Percentiles rank a stretch among this genome's conserved stretches.
phyloP scores from a whole-genome alignment of 208 protist genomes.

The Leishmania aethiopica region DNA sequence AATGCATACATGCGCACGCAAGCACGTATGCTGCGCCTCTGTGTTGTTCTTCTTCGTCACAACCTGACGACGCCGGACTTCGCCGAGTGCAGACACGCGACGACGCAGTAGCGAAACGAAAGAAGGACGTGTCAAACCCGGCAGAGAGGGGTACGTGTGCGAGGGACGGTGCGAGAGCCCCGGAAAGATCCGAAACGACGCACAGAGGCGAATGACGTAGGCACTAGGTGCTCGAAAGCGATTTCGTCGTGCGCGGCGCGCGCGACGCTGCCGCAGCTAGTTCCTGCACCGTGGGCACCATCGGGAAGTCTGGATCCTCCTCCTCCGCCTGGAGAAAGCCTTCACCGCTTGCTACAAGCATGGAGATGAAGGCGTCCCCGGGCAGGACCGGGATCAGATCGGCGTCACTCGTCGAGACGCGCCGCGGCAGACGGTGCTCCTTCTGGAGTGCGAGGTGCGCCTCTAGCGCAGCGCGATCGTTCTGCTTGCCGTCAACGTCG shows the following conservation, averaged over 20 bases:
- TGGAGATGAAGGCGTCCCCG: conserved; percentile 77
- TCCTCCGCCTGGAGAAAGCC: conserved; percentile 45
- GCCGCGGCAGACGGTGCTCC: conserved; percentile 54
- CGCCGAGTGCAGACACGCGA: neutral
- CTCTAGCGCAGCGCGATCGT: conserved; percentile 44
- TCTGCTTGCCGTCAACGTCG: conserved; percentile 16
- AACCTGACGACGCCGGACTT: neutral
- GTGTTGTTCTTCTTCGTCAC: neutral
- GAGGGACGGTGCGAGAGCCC: neutral
- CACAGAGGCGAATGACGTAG: neutral
- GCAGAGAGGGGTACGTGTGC: neutral
- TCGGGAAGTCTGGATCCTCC: conserved; percentile 76
- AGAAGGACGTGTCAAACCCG: neutral
- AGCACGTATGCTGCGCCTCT: neutral
- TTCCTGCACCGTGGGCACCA: conserved; percentile 71
- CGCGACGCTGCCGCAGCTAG: conserved; percentile 20
- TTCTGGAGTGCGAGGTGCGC: conserved; percentile 39
- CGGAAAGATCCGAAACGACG: neutral
- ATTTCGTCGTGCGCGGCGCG: neutral
- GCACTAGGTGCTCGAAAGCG: neutral
- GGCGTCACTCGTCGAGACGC: conserved; percentile 40
- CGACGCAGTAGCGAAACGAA: too few species aligned
- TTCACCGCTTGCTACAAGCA: conserved; percentile 55
- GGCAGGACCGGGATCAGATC: conserved; percentile 63
- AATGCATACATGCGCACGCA: neutral